Evolutionary conservation across 768 basidiomycete species (phyloP).

Genomic region (Melanogaster broomeanus): DNA sequence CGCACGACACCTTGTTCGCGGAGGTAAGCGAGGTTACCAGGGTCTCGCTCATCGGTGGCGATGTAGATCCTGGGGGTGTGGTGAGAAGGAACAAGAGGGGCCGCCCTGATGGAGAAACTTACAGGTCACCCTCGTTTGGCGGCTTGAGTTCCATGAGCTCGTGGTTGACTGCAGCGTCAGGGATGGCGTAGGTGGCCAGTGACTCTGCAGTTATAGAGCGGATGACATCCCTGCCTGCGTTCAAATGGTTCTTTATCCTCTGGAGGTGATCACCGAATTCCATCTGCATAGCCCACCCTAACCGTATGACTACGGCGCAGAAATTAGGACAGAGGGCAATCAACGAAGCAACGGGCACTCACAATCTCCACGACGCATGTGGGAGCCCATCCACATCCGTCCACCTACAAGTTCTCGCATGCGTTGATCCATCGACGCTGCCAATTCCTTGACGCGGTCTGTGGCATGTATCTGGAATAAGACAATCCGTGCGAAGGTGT

Average conservation of each 20-base stretch:
- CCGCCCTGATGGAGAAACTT: slow-evolving; percentile 1
- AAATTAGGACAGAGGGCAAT: not conserved
- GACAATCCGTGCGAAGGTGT: slow-evolving; percentile 34
- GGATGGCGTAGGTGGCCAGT: slow-evolving; percentile 22
- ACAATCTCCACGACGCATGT: slow-evolving; percentile 49
- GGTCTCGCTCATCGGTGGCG: slow-evolving; percentile 45
- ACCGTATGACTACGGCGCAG: slow-evolving; percentile 25
- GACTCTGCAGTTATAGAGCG: slow-evolving; percentile 15
- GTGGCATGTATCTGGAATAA: slow-evolving; percentile 32
- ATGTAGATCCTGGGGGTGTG: slow-evolving; percentile 30
- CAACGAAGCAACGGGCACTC: slow-evolving; percentile 7
- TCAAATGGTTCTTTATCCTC: slow-evolving; percentile 32
- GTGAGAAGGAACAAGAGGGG: slow-evolving; percentile 5
- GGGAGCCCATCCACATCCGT: slow-evolving; percentile 43
- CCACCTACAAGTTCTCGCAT: slow-evolving; percentile 33
- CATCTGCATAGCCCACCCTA: slow-evolving; percentile 38
- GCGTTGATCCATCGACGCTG: slow-evolving; percentile 30
- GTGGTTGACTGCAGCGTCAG: slow-evolving; percentile 17
- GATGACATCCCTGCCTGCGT: slow-evolving; percentile 21
- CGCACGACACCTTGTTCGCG: slow-evolving; percentile 38
- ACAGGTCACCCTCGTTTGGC: slow-evolving; percentile 25
- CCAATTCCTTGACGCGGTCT: slow-evolving; percentile 29
- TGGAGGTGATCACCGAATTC: slow-evolving; percentile 37
- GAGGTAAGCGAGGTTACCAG: slow-evolving; percentile 35
- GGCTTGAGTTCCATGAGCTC: slow-evolving; percentile 14